These are phyloP conservation scores for Cucumis sativus DNA, from an alignment of 306 rosid species.

Conservation along the genomic window DNA sequence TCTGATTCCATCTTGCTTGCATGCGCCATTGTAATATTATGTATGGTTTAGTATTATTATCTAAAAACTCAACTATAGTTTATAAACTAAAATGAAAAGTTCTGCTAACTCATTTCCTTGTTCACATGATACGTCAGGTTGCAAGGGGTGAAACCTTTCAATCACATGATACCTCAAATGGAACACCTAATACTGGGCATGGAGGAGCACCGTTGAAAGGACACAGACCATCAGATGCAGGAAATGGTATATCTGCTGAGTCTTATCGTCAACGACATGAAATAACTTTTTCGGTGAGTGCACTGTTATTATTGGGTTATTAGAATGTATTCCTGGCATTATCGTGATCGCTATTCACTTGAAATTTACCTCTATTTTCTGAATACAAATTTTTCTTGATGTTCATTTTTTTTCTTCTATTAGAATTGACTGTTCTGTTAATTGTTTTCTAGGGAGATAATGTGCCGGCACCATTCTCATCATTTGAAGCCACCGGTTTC, in stretches of 20 bases:
- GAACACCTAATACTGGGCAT: slow-evolving; percentile 27
- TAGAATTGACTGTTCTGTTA: not conserved
- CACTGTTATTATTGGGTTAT: not conserved
- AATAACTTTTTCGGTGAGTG: slow-evolving; percentile 69
- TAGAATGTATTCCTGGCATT: not conserved
- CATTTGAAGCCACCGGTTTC: slow-evolving; percentile 70
- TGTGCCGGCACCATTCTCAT: slow-evolving; percentile 62
- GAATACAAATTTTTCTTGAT: not conserved
- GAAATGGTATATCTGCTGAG: slow-evolving; percentile 57
- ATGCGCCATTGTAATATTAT: not conserved
- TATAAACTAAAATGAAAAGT: not conserved
- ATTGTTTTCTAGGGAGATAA: slow-evolving; percentile 55
- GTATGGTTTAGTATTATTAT: not conserved
- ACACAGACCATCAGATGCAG: slow-evolving; percentile 46
- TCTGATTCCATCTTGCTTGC: not conserved
- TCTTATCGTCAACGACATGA: slow-evolving; percentile 78
- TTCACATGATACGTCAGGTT: slow-evolving; percentile 41
- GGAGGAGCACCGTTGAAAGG: slow-evolving; percentile 36
- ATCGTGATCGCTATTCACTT: not conserved
- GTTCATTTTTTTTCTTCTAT: not conserved
- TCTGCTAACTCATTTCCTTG: not conserved
- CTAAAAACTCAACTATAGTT: not conserved
- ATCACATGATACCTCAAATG: slow-evolving; percentile 36
- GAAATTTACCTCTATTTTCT: not conserved
- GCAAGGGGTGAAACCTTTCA: slow-evolving; percentile 31